These are phyloP conservation scores for Pseudogymnoascus sp. DNA, from an alignment of 2,329 filamentous ascomycete species.

Conservation along the genomic window DNA sequence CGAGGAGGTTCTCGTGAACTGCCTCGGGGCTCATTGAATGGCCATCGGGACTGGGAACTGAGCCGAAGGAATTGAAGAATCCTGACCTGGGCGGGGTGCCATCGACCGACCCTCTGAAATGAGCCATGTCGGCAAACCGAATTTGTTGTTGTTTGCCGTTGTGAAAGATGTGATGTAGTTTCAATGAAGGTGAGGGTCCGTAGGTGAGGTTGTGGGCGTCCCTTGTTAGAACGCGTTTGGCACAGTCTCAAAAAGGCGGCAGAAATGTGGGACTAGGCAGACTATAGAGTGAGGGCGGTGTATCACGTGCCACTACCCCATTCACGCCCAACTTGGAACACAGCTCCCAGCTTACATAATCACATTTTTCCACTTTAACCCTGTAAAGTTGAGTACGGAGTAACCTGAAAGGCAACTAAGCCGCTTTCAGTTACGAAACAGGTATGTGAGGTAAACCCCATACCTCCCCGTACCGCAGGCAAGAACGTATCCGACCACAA, in stretches of 20 bases:
- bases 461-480: constrained; percentile 5
- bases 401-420: not conserved
- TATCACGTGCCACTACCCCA: not conserved
- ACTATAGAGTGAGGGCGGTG: constrained; percentile 1
- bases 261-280: constrained; percentile 1
- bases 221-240: constrained; percentile 1
- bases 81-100: constrained; percentile 1
- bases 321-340: constrained; percentile 6
- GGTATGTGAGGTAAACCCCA: constrained; percentile 8
- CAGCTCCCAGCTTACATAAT: not conserved
- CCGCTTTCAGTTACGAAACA: constrained; percentile 1
- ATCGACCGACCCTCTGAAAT: not conserved
- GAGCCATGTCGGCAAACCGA: not conserved
- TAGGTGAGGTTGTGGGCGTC: not conserved
- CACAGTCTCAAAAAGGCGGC: not conserved
- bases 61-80: constrained; percentile 7
- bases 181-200: not conserved
- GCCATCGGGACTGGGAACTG: not conserved
- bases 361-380: not conserved
- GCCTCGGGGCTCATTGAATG: not conserved
- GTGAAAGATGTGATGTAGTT: not conserved
- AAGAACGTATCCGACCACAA: constrained; percentile 6
- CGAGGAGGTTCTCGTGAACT: constrained; percentile 47
- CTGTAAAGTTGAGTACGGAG: not conserved
- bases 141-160: not conserved